Conservation (phyloP, 805 yeast genomes). For the Myxozyma sirexii region DNA sequence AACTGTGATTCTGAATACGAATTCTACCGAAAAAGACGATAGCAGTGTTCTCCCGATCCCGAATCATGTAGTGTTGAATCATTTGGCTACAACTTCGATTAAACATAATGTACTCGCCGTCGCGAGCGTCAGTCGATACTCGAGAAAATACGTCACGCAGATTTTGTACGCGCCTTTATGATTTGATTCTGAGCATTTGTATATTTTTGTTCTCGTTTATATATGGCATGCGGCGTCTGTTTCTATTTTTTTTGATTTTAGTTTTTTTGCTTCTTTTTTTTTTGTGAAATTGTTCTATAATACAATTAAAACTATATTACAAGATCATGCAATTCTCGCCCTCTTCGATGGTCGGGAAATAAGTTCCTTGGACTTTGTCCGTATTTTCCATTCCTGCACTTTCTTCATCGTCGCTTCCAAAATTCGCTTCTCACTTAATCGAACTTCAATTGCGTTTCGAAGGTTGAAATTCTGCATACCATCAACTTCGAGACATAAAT, state of each 20-base stretch:
- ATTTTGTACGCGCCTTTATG: constrained; percentile 74
- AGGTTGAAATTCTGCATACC: constrained; percentile 9
- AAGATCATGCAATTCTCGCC: neutral
- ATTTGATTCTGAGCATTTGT: constrained; percentile 2
- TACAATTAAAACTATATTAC: neutral
- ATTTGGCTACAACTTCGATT: constrained; percentile 92
- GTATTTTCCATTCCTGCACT: constrained; percentile 23
- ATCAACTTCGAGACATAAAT: constrained; percentile 19
- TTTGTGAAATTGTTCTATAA: too few relatives aligned
- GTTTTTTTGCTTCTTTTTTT: too few relatives aligned
- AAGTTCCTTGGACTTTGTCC: constrained; percentile 10
- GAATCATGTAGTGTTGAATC: constrained; percentile 91
- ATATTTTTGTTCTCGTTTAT: neutral
- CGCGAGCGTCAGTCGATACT: constrained; percentile 86
- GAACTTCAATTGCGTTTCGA: constrained; percentile 30
- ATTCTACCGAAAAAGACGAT: constrained; percentile 72
- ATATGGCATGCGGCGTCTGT: constrained; percentile 3
- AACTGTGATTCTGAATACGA: constrained; percentile 79
- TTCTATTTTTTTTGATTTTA: neutral
- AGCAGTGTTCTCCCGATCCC: constrained; percentile 91
- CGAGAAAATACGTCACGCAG: constrained; percentile 83
- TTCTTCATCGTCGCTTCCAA: constrained; percentile 11
- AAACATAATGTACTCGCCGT: constrained; percentile 93
- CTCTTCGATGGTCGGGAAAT: constrained; percentile 16
- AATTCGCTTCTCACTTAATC: constrained; percentile 30